Conservation (phyloP, 1,139 yeast species). For the Martiniozyma asiatica region DNA sequence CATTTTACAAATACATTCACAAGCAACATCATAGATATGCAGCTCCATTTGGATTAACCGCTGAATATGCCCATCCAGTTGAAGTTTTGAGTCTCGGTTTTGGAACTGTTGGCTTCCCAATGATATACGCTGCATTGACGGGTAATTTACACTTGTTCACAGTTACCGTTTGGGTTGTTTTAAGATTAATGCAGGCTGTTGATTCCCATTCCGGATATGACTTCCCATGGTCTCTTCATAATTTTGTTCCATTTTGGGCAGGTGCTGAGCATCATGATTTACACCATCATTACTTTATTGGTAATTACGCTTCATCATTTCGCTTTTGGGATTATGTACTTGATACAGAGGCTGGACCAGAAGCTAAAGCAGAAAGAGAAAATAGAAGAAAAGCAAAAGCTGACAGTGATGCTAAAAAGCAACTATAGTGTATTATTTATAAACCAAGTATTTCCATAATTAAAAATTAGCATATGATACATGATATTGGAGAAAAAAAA, state of each 20-base stretch:
- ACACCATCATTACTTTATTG: slow-evolving; percentile 84
- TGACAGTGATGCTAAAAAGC: slow-evolving; percentile 27
- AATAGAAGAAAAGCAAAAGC: slow-evolving; percentile 41
- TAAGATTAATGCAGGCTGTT: slow-evolving; percentile 85
- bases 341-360: slow-evolving; percentile 77
- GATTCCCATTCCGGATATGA: slow-evolving; percentile 98
- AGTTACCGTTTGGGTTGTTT: slow-evolving; percentile 69
- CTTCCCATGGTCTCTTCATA: slow-evolving; percentile 92
- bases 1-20: slow-evolving; percentile 83
- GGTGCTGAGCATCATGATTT: slow-evolving; percentile 98
- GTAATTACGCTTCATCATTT: slow-evolving; percentile 89
- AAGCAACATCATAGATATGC: slow-evolving; percentile 96
- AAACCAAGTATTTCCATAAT: too few relatives aligned
- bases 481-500: too few relatives aligned
- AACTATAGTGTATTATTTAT: not conserved
- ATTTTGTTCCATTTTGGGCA: slow-evolving; percentile 92
- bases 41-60: slow-evolving; percentile 94
- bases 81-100: slow-evolving; percentile 87
- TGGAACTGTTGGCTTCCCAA: slow-evolving; percentile 94
- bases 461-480: too few relatives aligned
- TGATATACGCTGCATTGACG: slow-evolving; percentile 53
- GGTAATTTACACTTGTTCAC: slow-evolving; percentile 73
- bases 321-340: slow-evolving; percentile 88
- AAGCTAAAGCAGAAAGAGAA: slow-evolving; percentile 55
- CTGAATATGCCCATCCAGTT: slow-evolving; percentile 96